Evolutionary conservation across 331 rosid species (phyloP), one percentile per base, ranked within the genome.

Genomic region (Pyracantha coccinea): DNA sequence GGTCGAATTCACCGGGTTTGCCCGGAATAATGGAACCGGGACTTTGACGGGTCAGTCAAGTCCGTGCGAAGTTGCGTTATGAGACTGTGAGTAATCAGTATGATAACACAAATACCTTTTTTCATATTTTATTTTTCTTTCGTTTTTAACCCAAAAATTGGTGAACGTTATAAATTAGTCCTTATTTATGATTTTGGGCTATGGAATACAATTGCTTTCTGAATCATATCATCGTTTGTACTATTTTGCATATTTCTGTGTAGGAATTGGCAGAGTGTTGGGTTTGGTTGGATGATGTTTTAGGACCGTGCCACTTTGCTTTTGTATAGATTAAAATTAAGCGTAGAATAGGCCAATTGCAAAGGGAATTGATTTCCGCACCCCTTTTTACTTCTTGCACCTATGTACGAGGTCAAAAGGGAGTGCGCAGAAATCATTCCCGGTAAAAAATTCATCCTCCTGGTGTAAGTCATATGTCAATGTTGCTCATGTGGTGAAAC

Each of bases 1-100:
- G 63, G 76, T 47, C 78, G 10, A 33, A 7, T 54, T 71, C 29
- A 47, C 54, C 54, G 50, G 23, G 75, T 57, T 71, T 57, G 41
- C 75, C 31, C n/a, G 12, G 20, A 55, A 57, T 15, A 71, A 55
- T 55, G 65, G 53, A 32, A 55, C 66, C 17, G 53, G 75, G 32
- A 4, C 31, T 8, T 33, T 55, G 66, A 32, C 35, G 17, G 75
- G 75, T 7, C 15, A 7, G 32, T 53, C 65, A 54, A 69, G 13
- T 31, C 45, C 58, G 19, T 65, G 69, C 47, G 23, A 9, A 15
- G 69, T 65, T 32, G 25, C 28, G n/a, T 20, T 47, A 33, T 68
- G 35, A 68, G 35, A 68, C 35, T 68, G 6, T 21, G 72, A 45
- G 58, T 68, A 59, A 24, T 17, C 17, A 17, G 20, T 55, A 55